Percentiles rank a stretch among this genome's conserved stretches.
Conservation (phyloP, 202 grass and related monocot species). For the Zizania palustris region DNA sequence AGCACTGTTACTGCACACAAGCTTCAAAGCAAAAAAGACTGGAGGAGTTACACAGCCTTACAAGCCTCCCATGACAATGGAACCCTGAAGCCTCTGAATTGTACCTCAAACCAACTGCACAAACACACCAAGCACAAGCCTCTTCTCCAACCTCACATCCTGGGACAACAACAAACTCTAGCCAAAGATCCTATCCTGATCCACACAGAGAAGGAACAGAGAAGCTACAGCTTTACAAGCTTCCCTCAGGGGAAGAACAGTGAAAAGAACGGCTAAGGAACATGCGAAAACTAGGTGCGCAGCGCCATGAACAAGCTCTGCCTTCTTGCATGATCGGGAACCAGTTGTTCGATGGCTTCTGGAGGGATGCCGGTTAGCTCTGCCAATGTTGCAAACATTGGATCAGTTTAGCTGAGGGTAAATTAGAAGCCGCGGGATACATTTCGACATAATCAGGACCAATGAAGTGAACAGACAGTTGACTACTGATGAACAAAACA, state of each 20-base stretch:
- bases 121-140: slow-evolving; percentile 32
- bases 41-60: background rate
- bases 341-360: slow-evolving; percentile 61
- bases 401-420: slow-evolving; percentile 19
- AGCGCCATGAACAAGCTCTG: slow-evolving; percentile 92
- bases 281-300: slow-evolving; percentile 50
- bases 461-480: too few species aligned
- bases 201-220: slow-evolving; percentile 9
- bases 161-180: background rate
- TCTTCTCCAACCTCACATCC: slow-evolving; percentile 21
- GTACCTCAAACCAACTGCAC: slow-evolving; percentile 36
- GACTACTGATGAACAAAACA: too few species aligned
- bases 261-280: background rate
- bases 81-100: background rate
- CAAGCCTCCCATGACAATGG: slow-evolving; percentile 4
- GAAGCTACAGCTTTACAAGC: slow-evolving; percentile 55
- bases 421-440: too few species aligned
- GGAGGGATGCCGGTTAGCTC: slow-evolving; percentile 68
- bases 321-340: slow-evolving; percentile 71
- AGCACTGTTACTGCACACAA: slow-evolving; percentile 28
- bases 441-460: too few species aligned
- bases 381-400: slow-evolving; percentile 40
- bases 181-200: slow-evolving; percentile 31
- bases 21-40: slow-evolving; percentile 9
- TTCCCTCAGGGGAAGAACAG: slow-evolving; percentile 16